Evolutionary conservation across 495 filamentous ascomycete species (phyloP), one percentile per base, ranked within the genome.

Genomic region (Tuber umbilicatum): DNA sequence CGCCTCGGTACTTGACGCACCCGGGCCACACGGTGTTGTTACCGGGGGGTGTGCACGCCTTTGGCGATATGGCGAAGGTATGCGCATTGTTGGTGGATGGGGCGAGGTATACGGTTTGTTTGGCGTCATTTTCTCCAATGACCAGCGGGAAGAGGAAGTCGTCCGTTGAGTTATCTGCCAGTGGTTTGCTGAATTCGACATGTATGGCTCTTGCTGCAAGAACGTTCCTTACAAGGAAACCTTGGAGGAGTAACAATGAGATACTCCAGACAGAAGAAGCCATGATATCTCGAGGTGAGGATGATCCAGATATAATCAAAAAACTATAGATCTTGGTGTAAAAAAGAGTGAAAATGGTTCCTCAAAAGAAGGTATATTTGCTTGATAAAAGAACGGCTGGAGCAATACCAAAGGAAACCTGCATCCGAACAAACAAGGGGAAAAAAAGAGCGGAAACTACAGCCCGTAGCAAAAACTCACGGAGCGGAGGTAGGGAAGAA

Each of bases 81-180:
- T 81, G 74, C 64, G 76, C 71, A 41, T 70, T 69, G 75, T 35
- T 72, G 5, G 75, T 76, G 5, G 78, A 81, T 21, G 79, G 78
- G 16, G 68, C 76, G 64, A 81, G 79, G 43, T 80, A 74, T 45
- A 81, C 45, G 21, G 47, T 67, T 70, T 81, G 79, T 1, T 72
- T 38, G 35, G 73, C 19, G 17, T 40, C 40, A 37, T 71, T 70
- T 6, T 70, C 39, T 7, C 79, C 79, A 21, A 81, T 39, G 0
- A 70, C 60, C 31, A 81, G 16, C 9, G 79, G 79, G 37, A 81
- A 41, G 19, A 77, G 75, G 40, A 74, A 81, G 27, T 75, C 64
- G 40, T 81, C 79, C 37, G 75, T 81, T 60, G 79, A 81, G 75
- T 75, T 75, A n/a, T 47, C 43, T 9, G 72, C 72, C 39, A 64